A percentile compares a stretch with the other conserved stretches of the same genome.
Conservation (phyloP, 1,284 basidiomycete species). For the Kalmanozyma brasiliensis region DNA sequence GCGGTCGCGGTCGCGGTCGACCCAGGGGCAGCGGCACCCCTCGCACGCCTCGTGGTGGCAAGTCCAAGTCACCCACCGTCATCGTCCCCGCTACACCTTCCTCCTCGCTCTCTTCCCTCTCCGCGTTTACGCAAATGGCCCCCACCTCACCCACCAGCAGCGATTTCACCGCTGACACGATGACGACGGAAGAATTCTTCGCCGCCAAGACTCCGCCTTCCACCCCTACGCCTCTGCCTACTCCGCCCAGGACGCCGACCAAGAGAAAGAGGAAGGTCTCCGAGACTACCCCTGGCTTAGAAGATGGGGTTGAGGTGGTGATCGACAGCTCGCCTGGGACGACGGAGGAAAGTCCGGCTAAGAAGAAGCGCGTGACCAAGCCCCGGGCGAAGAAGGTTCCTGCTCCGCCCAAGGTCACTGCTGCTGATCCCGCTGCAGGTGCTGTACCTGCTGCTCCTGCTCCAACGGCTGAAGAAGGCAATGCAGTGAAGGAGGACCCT, state of each 20-base stretch:
- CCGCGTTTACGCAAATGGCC: not conserved
- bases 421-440: not conserved
- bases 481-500: no score
- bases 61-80: not conserved
- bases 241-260: conserved; percentile 1
- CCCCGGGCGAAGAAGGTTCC: not conserved
- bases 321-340: not conserved
- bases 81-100: not conserved
- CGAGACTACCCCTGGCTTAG: not conserved
- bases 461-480: no score
- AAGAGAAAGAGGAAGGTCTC: conserved; percentile 13
- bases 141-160: not conserved
- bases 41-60: conserved; percentile 7
- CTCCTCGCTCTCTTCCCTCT: not conserved
- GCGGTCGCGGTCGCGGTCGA: not conserved
- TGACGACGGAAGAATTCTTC: not conserved
- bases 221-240: conserved; percentile 2
- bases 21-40: conserved; percentile 1
- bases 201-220: conserved; percentile 4
- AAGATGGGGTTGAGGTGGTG: no score
- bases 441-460: no score
- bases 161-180: not conserved
- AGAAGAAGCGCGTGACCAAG: conserved; percentile 24
- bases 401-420: not conserved
- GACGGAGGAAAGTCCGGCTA: not conserved